Conservation (phyloP, 108 stramenopile genomes). For the Nitzschia inconspicua region DNA sequence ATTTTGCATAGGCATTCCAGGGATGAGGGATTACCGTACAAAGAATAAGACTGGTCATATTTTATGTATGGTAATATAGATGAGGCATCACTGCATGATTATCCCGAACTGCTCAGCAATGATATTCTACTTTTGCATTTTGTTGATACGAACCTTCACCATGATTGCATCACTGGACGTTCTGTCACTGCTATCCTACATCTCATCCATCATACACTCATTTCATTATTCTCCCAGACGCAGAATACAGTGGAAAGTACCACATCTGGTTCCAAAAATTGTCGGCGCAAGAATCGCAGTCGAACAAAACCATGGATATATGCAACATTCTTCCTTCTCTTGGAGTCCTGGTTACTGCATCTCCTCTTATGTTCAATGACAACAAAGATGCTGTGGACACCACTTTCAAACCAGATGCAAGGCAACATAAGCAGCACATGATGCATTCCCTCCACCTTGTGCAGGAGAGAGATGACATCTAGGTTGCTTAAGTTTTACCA, state of each 20-base stretch:
- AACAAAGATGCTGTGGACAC: constrained; percentile 11
- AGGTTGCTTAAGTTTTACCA: not conserved
- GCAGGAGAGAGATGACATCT: constrained; percentile 11
- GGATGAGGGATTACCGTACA: not conserved
- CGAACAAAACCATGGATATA: constrained; percentile 15
- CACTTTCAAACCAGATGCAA: not conserved
- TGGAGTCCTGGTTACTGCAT: constrained; percentile 8
- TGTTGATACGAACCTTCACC: constrained; percentile 34
- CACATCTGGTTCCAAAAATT: constrained; percentile 20
- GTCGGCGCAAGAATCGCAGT: constrained; percentile 5
- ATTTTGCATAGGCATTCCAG: constrained; percentile 5
- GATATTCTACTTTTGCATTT: constrained; percentile 7
- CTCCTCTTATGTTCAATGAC: constrained; percentile 14
- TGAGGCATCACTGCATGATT: not conserved
- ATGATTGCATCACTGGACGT: too few relatives aligned
- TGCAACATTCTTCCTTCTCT: constrained; percentile 14
- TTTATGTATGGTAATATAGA: constrained; percentile 4
- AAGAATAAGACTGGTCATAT: not conserved
- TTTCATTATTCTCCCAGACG: constrained; percentile 23
- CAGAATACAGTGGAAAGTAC: constrained; percentile 10
- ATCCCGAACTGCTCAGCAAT: constrained; percentile 23
- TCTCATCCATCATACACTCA: constrained; percentile 23
- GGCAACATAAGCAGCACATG: constrained; percentile 7
- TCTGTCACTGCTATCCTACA: constrained; percentile 26
- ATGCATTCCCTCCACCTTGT: constrained; percentile 3